Base-by-base conservation (phyloP, 306 rosid species). In the Neltuma alba region DNA sequence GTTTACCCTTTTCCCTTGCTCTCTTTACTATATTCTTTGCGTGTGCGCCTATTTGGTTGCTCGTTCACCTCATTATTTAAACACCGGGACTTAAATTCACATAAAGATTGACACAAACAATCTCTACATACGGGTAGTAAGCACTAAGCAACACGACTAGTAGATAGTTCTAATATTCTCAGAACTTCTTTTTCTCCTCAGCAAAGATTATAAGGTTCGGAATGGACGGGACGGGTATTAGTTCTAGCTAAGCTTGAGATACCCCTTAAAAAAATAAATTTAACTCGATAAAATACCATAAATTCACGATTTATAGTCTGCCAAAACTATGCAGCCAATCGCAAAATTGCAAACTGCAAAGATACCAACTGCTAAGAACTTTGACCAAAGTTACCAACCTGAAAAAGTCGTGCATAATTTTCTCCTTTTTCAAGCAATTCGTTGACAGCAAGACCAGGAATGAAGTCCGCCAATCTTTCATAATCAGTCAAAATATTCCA, bases 401-500 rank as follows among this genome's bases (percentile, higher is more conserved):
- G 99, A 80, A 83, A 90, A 72, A 95, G 91, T 10, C 92, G 83
- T 41, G 92, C 97, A 54, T 76, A 93, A 33, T 85, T 89, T 52
- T 81, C 83, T 38, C 79, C 63, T 79, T 83, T 88, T 7, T 82
- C 76, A 18, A 95, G 88, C 90, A 92, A 75, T 60, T 83, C 86
- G 76, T 95, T 82, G 36, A 87, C 79, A 54, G 92, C 91, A 23
- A 95, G 97, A 31, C 97, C 91, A 34, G 99, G 99, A 73, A 95
- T 89, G 68, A 92, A 92, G 76, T 92, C 97, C 14, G 95, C 85
- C 86, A 95, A 76, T 38, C 85, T 83, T 72, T 91, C 99, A 66
- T 95, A 95, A 85, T 95, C 97, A 0, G 99, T 95, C 81, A 95
- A 83, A 21, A 91, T 78, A 64, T 31, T 83, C 97, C 97, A 95